Evolutionary conservation across 371 early-diverging fungal genomes (phyloP), one percentile per base, ranked within the genome.

Genomic region (Saksenaea vasiformis): DNA sequence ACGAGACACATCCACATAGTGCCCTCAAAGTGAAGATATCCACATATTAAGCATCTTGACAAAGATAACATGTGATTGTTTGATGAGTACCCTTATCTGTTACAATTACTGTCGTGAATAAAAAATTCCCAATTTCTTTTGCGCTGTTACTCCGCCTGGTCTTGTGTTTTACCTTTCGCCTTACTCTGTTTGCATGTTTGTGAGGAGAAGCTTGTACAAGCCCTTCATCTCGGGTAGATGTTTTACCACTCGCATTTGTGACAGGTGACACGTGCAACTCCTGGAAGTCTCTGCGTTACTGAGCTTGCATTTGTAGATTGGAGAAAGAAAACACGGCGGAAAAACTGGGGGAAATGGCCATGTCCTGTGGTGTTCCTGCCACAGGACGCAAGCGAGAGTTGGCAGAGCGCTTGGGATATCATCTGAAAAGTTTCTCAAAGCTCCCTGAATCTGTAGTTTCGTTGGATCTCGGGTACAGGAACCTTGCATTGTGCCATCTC

Each of bases 381-480:
- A 41, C 43, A 41, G 43, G 43, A 41, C 43, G 43, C 14, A 41
- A 41, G 7, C 43, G n/a, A 5, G 43, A 41, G 19, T 5, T 41
- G 43, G 43, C 43, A 41, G 43, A 41, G 7, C 43, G 43, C 14
- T 41, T 41, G 14, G 43, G n/a, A 14, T 13, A 14, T 14, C 43
- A 41, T 15, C 5, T 41, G 19, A 14, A 41, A 41, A 41, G 17
- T 5, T 5, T 41, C n/a, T 0, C n/a, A 0, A 14, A 5, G 14
- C 27, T 82, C 2, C 79, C 76, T 1, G 37, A 38, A 5, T 75
- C 82, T 0, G 70, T 92, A 5, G 67, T 92, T 1, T 91, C 92
- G 0, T 83, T 92, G 41, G 92, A 92, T 67, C 78, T 92, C 44
- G 92, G 92, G 0, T 85, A 85, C 60, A 80, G 85, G 14, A 91